phyloP scores from a whole-genome alignment of 1,139 yeast species.

The Trichomonascaceae sp. region DNA sequence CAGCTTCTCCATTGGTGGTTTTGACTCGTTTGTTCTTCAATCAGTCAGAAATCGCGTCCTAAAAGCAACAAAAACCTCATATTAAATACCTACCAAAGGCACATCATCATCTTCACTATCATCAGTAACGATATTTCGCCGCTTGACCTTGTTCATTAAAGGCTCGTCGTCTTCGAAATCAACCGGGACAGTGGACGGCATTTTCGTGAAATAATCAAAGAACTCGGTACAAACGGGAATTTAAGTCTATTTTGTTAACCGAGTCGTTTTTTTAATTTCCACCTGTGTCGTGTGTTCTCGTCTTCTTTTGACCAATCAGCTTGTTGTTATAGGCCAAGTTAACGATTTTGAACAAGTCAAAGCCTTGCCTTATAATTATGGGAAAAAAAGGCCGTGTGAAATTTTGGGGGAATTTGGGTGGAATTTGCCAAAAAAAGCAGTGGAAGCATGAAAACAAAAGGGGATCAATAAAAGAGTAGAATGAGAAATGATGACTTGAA shows the following conservation, averaged over 20 bases:
- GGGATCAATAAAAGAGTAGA: too few species aligned
- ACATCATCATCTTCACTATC: conserved; percentile 12
- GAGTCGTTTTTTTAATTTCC: neutral
- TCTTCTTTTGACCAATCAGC: neutral
- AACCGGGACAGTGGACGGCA: neutral
- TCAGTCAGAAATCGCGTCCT: neutral
- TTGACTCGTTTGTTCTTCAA: neutral
- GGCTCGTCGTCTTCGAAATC: neutral
- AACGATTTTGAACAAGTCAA: neutral
- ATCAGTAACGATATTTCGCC: neutral
- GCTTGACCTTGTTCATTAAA: neutral
- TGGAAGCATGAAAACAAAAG: too few species aligned
- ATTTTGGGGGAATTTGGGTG: too few species aligned
- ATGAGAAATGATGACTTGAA: too few species aligned
- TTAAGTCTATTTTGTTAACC: neutral
- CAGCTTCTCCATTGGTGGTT: conserved; percentile 2
- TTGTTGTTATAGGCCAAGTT: neutral
- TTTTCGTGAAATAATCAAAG: neutral
- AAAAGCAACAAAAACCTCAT: neutral
- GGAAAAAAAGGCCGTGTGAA: neutral
- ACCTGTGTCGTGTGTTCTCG: neutral
- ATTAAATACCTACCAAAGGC: conserved; percentile 15
- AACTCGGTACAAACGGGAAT: neutral
- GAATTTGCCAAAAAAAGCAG: too few species aligned
- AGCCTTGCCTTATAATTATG: neutral